phyloP scores from a whole-genome alignment of 441 rosid genomes.

The Brassica balearica region DNA sequence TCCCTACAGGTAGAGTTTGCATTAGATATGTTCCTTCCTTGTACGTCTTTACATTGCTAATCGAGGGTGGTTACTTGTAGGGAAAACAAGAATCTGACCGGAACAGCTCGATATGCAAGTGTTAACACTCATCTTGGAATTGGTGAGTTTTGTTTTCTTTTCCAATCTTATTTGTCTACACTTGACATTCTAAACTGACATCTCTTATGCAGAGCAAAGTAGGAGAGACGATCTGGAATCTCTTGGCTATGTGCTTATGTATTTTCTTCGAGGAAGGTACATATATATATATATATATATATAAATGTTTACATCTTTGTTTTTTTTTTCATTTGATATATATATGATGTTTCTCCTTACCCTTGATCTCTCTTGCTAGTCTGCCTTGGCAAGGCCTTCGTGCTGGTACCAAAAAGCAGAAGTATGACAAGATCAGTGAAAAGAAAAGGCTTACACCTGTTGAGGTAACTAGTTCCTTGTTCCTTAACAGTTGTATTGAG shows the following conservation, averaged over 20 bases:
- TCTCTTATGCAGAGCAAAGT: constrained; percentile 75
- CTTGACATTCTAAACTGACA: constrained; percentile 23
- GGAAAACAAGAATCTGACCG: constrained; percentile 91
- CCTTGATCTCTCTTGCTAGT: constrained; percentile 52
- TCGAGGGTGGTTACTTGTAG: constrained; percentile 42
- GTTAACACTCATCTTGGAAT: constrained; percentile 92
- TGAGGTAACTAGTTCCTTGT: constrained; percentile 56
- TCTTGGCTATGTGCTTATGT: constrained; percentile 91
- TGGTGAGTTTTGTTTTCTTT: constrained; percentile 55
- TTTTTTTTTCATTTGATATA: constrained; percentile 3
- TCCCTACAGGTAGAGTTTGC: too few relatives aligned
- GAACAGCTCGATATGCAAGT: constrained; percentile 97
- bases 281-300: too few relatives aligned
- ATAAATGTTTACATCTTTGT: constrained; percentile 26
- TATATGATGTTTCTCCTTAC: neutral
- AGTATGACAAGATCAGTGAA: constrained; percentile 92
- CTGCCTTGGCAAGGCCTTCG: constrained; percentile 97
- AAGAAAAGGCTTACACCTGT: constrained; percentile 85
- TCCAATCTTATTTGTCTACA: constrained; percentile 12
- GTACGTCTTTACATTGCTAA: too few relatives aligned
- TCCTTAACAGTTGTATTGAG: neutral
- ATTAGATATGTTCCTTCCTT: too few relatives aligned
- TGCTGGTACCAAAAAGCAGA: constrained; percentile 95
- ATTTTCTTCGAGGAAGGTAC: constrained; percentile 88
- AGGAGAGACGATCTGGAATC: constrained; percentile 96